Conservation (phyloP, 2,329 filamentous ascomycete species). For the Pseudodiploospora longispora region DNA sequence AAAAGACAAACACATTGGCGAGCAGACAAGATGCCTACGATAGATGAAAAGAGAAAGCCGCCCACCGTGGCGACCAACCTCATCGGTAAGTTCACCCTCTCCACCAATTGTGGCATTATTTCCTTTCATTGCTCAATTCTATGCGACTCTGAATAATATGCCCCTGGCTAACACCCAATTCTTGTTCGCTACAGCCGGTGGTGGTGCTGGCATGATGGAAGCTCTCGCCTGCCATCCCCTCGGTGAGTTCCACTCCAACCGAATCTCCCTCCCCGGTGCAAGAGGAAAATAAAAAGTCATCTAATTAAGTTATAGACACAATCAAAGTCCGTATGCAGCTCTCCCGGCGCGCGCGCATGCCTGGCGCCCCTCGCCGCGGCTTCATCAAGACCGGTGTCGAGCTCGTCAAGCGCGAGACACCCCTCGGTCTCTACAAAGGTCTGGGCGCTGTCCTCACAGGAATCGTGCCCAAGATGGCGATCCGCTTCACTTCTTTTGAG, state of each 20-base stretch:
- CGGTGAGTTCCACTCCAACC: constrained; percentile 40
- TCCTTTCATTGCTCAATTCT: background rate
- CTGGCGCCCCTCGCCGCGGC: constrained; percentile 77
- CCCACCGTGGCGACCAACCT: constrained; percentile 83
- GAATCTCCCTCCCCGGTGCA: background rate
- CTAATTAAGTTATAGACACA: constrained; percentile 53
- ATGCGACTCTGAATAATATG: constrained; percentile 8
- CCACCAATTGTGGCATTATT: background rate
- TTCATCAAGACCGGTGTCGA: constrained; percentile 80
- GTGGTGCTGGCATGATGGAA: constrained; percentile 99
- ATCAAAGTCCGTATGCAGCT: constrained; percentile 99
- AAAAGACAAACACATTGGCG: no score
- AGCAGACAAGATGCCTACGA: constrained; percentile 24
- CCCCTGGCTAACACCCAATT: constrained; percentile 7
- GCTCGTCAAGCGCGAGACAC: constrained; percentile 85
- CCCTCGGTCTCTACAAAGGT: constrained; percentile 91
- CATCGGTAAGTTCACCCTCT: constrained; percentile 55
- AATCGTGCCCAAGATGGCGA: constrained; percentile 98
- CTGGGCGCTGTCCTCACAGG: constrained; percentile 94
- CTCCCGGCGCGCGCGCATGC: constrained; percentile 72
- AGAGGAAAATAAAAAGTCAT: background rate
- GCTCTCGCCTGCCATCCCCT: constrained; percentile 92
- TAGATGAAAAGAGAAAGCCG: constrained; percentile 55
- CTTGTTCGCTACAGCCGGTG: constrained; percentile 58
- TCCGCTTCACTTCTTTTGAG: constrained; percentile 96